Conservation (phyloP, 148 eudicot genomes). For the Tetragonia tetragonoides region DNA sequence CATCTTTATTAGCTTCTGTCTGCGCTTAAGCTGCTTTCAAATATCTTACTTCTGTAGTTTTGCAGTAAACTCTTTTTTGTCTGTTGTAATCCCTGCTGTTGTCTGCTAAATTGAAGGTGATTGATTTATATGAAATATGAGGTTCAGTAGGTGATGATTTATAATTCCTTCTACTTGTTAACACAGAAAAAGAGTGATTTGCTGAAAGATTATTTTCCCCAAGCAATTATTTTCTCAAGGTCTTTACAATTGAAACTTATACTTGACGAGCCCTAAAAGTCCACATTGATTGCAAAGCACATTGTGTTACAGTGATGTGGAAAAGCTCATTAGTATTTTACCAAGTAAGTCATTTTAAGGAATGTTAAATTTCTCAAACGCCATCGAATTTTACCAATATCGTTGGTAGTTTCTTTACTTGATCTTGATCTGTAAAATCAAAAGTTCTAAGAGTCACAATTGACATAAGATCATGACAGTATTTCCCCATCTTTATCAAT, state of each 20-base stretch:
- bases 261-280: not conserved
- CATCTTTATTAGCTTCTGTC: conserved; percentile 52
- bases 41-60: not conserved
- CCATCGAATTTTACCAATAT: too few species aligned
- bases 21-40: conserved; percentile 10
- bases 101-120: not conserved
- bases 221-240: not conserved
- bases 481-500: too few species aligned
- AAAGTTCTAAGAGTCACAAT: too few species aligned
- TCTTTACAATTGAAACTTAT: not conserved
- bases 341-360: too few species aligned
- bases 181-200: not conserved
- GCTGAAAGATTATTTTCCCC: not conserved
- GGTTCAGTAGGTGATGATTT: not conserved
- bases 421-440: too few species aligned
- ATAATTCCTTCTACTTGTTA: not conserved
- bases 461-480: too few species aligned
- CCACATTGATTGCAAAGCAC: not conserved
- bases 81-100: not conserved
- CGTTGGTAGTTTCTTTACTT: too few species aligned
- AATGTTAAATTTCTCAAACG: too few species aligned
- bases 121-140: not conserved
- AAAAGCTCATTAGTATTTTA: too few species aligned
- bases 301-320: too few species aligned
- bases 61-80: not conserved